Conservation (phyloP, 2,329 filamentous ascomycete species). For the Raffaelea albimanens region DNA sequence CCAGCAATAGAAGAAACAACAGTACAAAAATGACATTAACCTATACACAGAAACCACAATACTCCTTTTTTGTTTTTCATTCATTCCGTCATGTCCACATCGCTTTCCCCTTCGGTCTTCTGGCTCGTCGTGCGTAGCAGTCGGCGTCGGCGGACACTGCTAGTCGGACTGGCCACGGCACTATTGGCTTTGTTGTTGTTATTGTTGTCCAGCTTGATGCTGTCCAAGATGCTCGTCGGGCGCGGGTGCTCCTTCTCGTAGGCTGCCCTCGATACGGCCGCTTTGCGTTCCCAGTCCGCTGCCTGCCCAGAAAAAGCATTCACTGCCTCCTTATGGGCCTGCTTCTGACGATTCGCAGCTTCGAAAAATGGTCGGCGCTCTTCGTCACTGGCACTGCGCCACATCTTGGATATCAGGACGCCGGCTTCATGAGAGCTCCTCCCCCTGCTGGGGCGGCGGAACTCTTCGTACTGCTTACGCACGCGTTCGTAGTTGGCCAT, state of each 20-base stretch:
- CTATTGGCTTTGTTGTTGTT: not conserved
- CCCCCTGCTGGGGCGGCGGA: conserved; percentile 53
- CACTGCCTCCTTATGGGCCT: conserved; percentile 48
- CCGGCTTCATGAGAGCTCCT: conserved; percentile 75
- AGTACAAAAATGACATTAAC: not conserved
- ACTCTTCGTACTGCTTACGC: conserved; percentile 51
- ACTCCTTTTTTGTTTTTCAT: no score
- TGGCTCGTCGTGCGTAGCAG: no score
- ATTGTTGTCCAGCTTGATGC: conserved; percentile 12
- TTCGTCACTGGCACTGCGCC: conserved; percentile 66
- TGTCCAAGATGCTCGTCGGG: conserved; percentile 12
- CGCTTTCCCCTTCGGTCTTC: no score
- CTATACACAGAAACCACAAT: not conserved
- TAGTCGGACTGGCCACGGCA: no score
- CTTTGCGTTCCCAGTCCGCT: conserved; percentile 63
- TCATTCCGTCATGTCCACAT: conserved; percentile 19
- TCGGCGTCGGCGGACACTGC: no score
- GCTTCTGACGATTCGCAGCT: conserved; percentile 61
- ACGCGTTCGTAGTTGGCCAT: conserved; percentile 63
- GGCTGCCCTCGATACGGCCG: conserved; percentile 39
- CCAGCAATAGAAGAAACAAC: not conserved
- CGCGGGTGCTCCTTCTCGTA: conserved; percentile 45
- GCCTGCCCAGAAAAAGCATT: conserved; percentile 50
- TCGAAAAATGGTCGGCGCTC: conserved; percentile 71
- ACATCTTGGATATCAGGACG: conserved; percentile 78